A percentile compares a stretch with the other conserved stretches of the same genome.
These are phyloP conservation scores for Tetrahymena malaccensis DNA, from an alignment of 73 alveolate genomes.

Conservation along the genomic window DNA sequence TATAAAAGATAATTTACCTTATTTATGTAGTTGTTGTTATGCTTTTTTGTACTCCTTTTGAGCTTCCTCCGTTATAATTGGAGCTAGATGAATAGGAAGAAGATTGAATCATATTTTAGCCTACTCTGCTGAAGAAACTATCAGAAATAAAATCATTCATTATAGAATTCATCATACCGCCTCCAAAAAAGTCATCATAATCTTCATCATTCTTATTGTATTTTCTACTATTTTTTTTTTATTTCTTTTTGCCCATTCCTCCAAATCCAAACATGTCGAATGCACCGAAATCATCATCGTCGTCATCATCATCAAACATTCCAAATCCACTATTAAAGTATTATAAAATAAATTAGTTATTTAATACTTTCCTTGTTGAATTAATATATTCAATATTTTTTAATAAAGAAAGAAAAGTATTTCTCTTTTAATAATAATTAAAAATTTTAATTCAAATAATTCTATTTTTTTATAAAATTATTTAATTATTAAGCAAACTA, in stretches of 20 bases:
- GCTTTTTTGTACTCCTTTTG: neutral
- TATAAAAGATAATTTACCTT: neutral
- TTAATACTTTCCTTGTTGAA: no score
- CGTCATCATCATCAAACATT: neutral
- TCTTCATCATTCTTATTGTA: neutral
- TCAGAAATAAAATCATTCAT: neutral
- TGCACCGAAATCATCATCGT: neutral
- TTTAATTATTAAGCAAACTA: no score
- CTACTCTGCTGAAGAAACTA: neutral
- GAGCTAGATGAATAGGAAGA: neutral
- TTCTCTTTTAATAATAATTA: no score
- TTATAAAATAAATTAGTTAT: neutral
- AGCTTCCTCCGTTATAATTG: neutral
- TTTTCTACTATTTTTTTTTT: neutral
- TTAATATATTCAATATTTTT: no score
- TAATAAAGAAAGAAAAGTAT: no score
- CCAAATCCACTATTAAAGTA: neutral
- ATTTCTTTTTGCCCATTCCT: neutral
- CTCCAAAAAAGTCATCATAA: neutral
- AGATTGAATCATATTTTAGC: neutral
- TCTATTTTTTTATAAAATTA: neutral
- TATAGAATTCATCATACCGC: neutral
- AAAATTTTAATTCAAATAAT: neutral
- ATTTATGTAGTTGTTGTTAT: neutral
- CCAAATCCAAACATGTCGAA: neutral